phyloP scores from a whole-genome alignment of 768 basidiomycete species.

The Suillus lakei region DNA sequence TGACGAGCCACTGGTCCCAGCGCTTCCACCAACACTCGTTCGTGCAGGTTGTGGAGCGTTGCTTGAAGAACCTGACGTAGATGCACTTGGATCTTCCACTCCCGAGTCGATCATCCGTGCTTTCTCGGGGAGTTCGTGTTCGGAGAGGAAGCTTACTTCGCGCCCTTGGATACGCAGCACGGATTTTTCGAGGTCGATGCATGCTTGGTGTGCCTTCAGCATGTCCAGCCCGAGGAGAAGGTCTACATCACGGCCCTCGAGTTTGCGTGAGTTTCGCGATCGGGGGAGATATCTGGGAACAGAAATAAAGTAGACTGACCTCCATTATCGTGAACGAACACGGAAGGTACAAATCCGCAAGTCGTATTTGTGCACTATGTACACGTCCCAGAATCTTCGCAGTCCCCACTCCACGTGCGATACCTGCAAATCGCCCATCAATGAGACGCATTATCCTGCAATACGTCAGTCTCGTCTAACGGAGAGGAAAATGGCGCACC shows the following conservation, averaged over 20 bases:
- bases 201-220: slow-evolving; percentile 96
- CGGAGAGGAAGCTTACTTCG: slow-evolving; percentile 87
- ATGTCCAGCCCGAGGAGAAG: slow-evolving; percentile 99
- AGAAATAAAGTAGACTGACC: slow-evolving; percentile 43
- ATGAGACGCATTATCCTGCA: slow-evolving; percentile 89
- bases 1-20: background rate
- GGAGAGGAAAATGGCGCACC: slow-evolving; percentile 50
- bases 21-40: slow-evolving; percentile 22
- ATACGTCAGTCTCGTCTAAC: slow-evolving; percentile 10
- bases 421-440: slow-evolving; percentile 85
- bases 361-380: slow-evolving; percentile 90
- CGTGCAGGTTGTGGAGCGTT: slow-evolving; percentile 11
- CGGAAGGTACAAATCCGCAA: slow-evolving; percentile 81
- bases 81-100: slow-evolving; percentile 24
- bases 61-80: slow-evolving; percentile 23
- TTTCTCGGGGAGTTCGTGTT: slow-evolving; percentile 92
- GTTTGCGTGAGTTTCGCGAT: background rate
- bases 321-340: slow-evolving; percentile 97
- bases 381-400: slow-evolving; percentile 93
- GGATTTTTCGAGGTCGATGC: slow-evolving; percentile 90
- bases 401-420: slow-evolving; percentile 93
- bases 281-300: background rate
- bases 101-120: slow-evolving; percentile 53
- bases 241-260: slow-evolving; percentile 87
- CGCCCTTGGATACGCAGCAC: slow-evolving; percentile 91